These are phyloP conservation scores for Lomentospora prolificans DNA, from an alignment of 2,329 filamentous ascomycete genomes.

Conservation along the genomic window DNA sequence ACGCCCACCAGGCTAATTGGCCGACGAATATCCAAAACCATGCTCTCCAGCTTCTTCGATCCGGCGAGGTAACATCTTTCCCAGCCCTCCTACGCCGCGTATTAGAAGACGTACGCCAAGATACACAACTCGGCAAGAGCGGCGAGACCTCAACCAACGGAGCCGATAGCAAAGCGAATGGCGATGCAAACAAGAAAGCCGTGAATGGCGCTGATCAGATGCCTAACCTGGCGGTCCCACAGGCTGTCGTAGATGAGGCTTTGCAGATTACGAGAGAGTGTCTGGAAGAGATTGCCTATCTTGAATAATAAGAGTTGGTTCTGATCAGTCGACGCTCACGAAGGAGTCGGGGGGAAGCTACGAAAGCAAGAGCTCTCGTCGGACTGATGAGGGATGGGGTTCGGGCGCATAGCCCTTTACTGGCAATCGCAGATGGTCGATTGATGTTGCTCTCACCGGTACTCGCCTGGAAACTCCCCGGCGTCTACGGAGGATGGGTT, in stretches of 20 bases:
- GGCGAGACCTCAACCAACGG: constrained; percentile 11
- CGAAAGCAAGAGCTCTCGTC: neutral
- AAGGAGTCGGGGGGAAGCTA: too few relatives aligned
- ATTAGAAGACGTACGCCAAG: constrained; percentile 50
- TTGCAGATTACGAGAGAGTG: constrained; percentile 49
- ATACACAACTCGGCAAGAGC: constrained; percentile 25
- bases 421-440: neutral
- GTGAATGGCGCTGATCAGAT: constrained; percentile 15
- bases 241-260: constrained; percentile 49
- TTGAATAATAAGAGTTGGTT: neutral
- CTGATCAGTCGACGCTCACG: too few relatives aligned
- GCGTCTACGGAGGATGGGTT: neutral
- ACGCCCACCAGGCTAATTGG: constrained; percentile 52
- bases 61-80: constrained; percentile 49
- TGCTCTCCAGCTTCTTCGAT: constrained; percentile 50
- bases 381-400: neutral
- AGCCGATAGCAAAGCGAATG: constrained; percentile 1
- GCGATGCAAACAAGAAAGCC: constrained; percentile 15
- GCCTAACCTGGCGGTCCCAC: constrained; percentile 43
- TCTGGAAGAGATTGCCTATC: constrained; percentile 29
- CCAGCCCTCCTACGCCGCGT: constrained; percentile 51
- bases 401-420: neutral
- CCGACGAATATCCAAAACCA: constrained; percentile 49
- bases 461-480: neutral
- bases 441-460: neutral